phyloP scores from a whole-genome alignment of 1,284 basidiomycete genomes.

The Malassezia furfur region DNA sequence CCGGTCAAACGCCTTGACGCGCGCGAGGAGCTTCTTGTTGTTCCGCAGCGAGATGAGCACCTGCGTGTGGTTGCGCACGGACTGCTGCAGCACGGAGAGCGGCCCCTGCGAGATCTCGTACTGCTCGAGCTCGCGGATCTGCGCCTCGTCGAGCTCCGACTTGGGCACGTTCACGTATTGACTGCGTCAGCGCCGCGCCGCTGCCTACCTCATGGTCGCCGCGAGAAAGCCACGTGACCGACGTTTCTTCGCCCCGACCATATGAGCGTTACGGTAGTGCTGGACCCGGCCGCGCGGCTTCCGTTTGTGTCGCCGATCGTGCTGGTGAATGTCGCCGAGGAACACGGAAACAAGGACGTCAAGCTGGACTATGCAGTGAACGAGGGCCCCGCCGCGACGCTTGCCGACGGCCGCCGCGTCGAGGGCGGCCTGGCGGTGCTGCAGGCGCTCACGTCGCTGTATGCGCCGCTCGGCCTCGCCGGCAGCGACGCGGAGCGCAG shows the following conservation, averaged over 20 bases:
- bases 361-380: conserved; percentile 26
- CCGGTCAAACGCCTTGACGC: conserved; percentile 97
- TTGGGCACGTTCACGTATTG: conserved; percentile 94
- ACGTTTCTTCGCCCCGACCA: not conserved
- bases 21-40: conserved; percentile 94
- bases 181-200: conserved; percentile 51
- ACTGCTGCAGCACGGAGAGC: conserved; percentile 92
- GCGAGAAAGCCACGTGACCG: conserved; percentile 2
- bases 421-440: conserved; percentile 33
- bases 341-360: not conserved
- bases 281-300: conserved; percentile 18
- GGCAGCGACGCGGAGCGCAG: conserved; percentile 25
- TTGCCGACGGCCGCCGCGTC: conserved; percentile 19
- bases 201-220: conserved; percentile 4
- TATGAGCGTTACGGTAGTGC: conserved; percentile 12
- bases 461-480: conserved; percentile 26
- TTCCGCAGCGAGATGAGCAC: conserved; percentile 93
- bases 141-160: conserved; percentile 92
- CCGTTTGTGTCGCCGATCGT: conserved; percentile 18
- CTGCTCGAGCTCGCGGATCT: conserved; percentile 79
- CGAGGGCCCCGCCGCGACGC: conserved; percentile 18
- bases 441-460: conserved; percentile 29
- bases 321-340: conserved; percentile 11
- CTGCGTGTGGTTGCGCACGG: conserved; percentile 93
- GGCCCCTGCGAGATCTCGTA: conserved; percentile 57